phyloP scores from a whole-genome alignment of 352 stramenopile species.

The Chrysophaeum taylorii region DNA sequence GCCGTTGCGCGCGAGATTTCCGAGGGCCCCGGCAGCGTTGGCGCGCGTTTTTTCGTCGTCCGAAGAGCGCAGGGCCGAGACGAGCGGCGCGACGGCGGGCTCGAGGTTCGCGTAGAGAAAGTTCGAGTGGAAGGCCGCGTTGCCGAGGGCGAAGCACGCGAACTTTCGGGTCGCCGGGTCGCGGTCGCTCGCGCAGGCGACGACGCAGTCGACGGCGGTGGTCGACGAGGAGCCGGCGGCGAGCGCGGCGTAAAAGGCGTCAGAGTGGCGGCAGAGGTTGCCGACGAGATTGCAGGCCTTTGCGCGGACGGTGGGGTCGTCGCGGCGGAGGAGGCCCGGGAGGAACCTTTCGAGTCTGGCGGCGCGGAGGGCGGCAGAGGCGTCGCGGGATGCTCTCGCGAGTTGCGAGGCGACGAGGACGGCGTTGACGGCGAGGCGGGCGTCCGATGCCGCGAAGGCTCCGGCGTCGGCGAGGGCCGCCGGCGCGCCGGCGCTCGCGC shows the following conservation, averaged over 20 bases:
- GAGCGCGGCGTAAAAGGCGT: conserved; percentile 66
- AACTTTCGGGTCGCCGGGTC: conserved; percentile 75
- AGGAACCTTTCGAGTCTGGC: conserved; percentile 50
- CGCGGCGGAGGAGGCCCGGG: conserved; percentile 46
- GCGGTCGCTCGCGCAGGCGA: conserved; percentile 27
- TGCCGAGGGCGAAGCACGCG: conserved; percentile 83
- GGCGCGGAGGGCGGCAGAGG: conserved; percentile 34
- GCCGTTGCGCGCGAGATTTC: conserved; percentile 79
- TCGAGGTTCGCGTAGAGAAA: conserved; percentile 59
- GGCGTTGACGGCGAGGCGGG: conserved; percentile 7
- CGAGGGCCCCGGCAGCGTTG: conserved; percentile 75
- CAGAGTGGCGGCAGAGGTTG: conserved; percentile 78
- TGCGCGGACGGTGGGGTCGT: conserved; percentile 59
- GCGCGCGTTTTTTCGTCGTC: conserved; percentile 74
- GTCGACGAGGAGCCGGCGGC: conserved; percentile 12
- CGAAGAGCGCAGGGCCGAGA: conserved; percentile 57
- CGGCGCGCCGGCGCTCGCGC: conserved; percentile 14
- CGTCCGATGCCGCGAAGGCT: conserved; percentile 1
- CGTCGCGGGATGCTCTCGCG: background rate
- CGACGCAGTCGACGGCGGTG: conserved; percentile 2
- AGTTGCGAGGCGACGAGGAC: conserved; percentile 6
- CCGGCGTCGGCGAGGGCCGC: conserved; percentile 11
- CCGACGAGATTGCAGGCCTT: conserved; percentile 78
- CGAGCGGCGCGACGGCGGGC: conserved; percentile 44
- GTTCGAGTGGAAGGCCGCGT: conserved; percentile 70